Percentiles rank a stretch among this genome's conserved stretches.
phyloP scores from a whole-genome alignment of 257 asterid genomes.

The Ocimum tenuiflorum region DNA sequence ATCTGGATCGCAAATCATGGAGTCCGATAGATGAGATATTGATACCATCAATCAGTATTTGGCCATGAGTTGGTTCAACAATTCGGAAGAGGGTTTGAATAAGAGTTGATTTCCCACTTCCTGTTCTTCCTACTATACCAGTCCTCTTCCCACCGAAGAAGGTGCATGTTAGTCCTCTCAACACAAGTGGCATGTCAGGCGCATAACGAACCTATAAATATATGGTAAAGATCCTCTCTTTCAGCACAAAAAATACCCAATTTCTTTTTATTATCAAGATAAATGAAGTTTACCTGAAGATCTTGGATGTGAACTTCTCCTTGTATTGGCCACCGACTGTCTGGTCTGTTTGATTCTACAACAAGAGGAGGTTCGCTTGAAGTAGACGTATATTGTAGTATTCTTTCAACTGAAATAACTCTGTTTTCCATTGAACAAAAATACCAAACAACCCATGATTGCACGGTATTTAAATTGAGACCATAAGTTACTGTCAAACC shows the following conservation, averaged over 20 bases:
- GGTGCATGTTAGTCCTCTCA: constrained; percentile 73
- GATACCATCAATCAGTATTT: constrained; percentile 56
- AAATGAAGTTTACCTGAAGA: constrained; percentile 84
- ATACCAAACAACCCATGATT: constrained; percentile 59
- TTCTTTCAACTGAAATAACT: constrained; percentile 82
- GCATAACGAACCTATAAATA: constrained; percentile 36
- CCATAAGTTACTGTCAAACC: constrained; percentile 86
- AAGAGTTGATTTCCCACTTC: constrained; percentile 92
- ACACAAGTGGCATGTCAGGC: constrained; percentile 82
- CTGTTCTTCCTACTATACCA: constrained; percentile 91
- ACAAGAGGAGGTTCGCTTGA: constrained; percentile 75
- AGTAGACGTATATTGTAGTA: constrained; percentile 61
- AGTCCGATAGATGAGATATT: constrained; percentile 58
- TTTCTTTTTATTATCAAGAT: no score
- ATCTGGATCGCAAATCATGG: constrained; percentile 66
- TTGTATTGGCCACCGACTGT: constrained; percentile 49
- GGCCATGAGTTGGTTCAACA: constrained; percentile 73
- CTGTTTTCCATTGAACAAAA: constrained; percentile 64
- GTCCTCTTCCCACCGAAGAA: constrained; percentile 69
- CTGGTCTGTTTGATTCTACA: constrained; percentile 54
- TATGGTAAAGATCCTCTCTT: no score
- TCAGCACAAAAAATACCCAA: no score
- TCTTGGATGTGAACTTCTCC: constrained; percentile 61
- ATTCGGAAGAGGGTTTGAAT: constrained; percentile 80
- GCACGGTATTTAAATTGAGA: constrained; percentile 58